phyloP scores from a whole-genome alignment of 345 rosid genomes.

The Lepidium sativum region DNA sequence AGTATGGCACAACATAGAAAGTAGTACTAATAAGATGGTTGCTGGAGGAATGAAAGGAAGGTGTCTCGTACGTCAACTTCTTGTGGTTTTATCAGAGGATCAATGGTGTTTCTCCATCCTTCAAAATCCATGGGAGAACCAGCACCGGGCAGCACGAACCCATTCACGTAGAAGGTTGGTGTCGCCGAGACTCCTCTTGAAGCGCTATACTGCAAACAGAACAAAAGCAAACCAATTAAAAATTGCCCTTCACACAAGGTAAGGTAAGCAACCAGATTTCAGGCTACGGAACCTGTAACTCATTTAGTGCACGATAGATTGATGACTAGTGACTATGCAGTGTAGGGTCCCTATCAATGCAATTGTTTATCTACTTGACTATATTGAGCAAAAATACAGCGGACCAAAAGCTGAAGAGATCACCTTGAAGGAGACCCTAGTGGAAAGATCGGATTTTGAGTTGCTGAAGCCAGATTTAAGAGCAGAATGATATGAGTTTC shows the following conservation, averaged over 20 bases:
- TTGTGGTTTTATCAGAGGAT: conserved; percentile 42
- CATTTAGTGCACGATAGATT: background rate
- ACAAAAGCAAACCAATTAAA: background rate
- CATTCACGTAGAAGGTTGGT: conserved; percentile 64
- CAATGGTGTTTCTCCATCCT: conserved; percentile 59
- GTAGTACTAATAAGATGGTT: conserved; percentile 17
- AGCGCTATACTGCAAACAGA: conserved; percentile 54
- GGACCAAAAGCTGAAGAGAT: conserved; percentile 6
- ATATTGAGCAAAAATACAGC: background rate
- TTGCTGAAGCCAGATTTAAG: conserved; percentile 50
- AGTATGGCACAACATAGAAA: background rate
- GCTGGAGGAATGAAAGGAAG: conserved; percentile 23
- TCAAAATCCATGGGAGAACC: conserved; percentile 41
- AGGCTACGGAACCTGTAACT: background rate
- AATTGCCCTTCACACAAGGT: background rate
- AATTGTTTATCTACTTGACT: background rate
- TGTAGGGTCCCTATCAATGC: background rate
- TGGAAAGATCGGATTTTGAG: conserved; percentile 50
- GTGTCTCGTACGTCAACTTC: conserved; percentile 4
- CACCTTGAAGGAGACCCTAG: conserved; percentile 83
- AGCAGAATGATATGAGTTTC: conserved; percentile 41
- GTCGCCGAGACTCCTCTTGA: conserved; percentile 70
- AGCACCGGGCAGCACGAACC: conserved; percentile 52
- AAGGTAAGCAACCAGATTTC: background rate
- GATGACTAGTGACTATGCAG: background rate